These are phyloP conservation scores for Dendrobium officinale DNA, from an alignment of 106 monocot species.

Conservation along the genomic window DNA sequence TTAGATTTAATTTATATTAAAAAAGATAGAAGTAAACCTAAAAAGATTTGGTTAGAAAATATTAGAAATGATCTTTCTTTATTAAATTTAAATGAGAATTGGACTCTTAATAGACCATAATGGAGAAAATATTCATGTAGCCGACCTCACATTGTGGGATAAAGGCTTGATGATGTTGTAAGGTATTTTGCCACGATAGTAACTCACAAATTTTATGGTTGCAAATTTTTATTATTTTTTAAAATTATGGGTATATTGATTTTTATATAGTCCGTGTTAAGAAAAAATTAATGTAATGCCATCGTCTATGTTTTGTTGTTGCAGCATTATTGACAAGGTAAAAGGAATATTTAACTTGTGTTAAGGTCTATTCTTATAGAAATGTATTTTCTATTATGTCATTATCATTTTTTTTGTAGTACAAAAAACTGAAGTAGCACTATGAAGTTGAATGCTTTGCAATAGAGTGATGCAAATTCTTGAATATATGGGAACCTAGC, in stretches of 20 bases:
- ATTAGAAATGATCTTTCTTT: too few relatives aligned
- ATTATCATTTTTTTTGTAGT: not conserved
- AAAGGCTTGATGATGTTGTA: constrained; percentile 51
- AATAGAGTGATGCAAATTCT: constrained; percentile 1
- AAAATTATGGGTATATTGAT: not conserved
- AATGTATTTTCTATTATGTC: not conserved
- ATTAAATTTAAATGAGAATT: too few relatives aligned
- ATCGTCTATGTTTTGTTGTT: not conserved
- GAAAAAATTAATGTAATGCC: not conserved
- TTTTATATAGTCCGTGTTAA: not conserved
- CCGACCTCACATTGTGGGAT: too few relatives aligned
- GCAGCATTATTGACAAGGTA: not conserved
- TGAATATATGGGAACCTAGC: not conserved
- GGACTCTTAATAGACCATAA: too few relatives aligned
- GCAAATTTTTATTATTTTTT: not conserved
- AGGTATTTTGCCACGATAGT: constrained; percentile 32
- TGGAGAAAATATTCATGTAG: too few relatives aligned
- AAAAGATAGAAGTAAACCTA: too few relatives aligned
- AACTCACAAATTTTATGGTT: not conserved
- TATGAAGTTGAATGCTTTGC: not conserved
- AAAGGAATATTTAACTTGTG: not conserved
- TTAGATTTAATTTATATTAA: too few relatives aligned
- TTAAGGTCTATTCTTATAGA: not conserved
- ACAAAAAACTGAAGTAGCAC: not conserved
- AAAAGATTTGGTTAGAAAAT: too few relatives aligned